Conservation (phyloP, 225 moss, liverwort and hornwort genomes). For the Ulota crispa region DNA sequence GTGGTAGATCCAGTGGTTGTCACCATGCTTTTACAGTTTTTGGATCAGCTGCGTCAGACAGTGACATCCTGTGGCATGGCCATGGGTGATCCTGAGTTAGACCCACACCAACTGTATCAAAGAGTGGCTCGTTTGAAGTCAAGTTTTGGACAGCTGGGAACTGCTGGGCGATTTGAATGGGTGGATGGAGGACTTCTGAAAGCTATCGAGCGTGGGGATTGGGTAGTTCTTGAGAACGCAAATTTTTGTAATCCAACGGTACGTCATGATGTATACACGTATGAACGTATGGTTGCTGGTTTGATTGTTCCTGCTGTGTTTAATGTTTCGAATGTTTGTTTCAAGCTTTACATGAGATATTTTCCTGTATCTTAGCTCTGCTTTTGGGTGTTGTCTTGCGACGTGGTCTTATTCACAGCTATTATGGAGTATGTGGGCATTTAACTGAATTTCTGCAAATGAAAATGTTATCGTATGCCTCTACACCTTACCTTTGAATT, state of each 20-base stretch:
- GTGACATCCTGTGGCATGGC: slow-evolving; percentile 49
- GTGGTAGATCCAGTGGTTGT: slow-evolving; percentile 63
- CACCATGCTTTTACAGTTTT: slow-evolving; percentile 73
- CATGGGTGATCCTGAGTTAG: slow-evolving; percentile 45
- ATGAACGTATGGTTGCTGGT: slow-evolving; percentile 4
- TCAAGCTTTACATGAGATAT: neutral
- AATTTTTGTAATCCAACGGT: slow-evolving; percentile 98
- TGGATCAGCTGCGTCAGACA: slow-evolving; percentile 65
- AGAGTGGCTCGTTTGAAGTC: slow-evolving; percentile 55
- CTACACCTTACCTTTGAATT: neutral
- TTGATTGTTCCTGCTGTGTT: neutral
- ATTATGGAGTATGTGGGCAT: neutral
- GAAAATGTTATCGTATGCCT: slow-evolving; percentile 3
- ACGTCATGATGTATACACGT: slow-evolving; percentile 22
- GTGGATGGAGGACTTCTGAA: slow-evolving; percentile 86
- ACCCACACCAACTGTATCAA: slow-evolving; percentile 51
- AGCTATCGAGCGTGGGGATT: slow-evolving; percentile 87
- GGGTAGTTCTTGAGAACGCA: slow-evolving; percentile 96
- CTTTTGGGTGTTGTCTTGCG: neutral
- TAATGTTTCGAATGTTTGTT: neutral
- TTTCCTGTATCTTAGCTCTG: slow-evolving; percentile 14
- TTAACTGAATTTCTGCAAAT: slow-evolving; percentile 1
- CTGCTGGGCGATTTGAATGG: slow-evolving; percentile 96
- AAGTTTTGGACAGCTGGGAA: slow-evolving; percentile 58
- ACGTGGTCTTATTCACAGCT: slow-evolving; percentile 3